phyloP scores from a whole-genome alignment of 139 green algal species.

The Chlamydomonas urium region DNA sequence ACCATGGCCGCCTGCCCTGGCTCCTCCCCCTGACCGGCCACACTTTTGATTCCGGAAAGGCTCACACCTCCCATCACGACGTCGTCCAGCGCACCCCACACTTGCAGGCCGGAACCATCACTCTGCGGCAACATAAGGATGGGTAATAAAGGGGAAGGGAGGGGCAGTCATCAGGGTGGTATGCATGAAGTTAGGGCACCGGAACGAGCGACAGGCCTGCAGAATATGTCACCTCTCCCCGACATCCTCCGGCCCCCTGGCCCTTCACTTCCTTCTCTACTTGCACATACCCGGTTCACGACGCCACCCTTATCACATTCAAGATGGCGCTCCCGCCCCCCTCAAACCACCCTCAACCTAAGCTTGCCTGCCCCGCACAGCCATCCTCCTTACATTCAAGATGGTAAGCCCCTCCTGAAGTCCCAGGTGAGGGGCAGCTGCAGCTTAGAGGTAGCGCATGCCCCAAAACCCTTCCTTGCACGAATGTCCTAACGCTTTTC shows the following conservation, averaged over 20 bases:
- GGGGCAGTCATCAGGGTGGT: neutral
- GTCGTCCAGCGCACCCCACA: slow-evolving; percentile 8
- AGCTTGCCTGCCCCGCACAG: too few relatives aligned
- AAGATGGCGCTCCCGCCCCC: too few relatives aligned
- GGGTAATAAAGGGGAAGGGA: neutral
- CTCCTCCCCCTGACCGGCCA: neutral
- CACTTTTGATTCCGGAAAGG: neutral
- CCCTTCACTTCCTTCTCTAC: neutral
- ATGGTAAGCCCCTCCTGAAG: too few relatives aligned
- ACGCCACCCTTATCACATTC: too few relatives aligned
- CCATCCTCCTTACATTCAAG: too few relatives aligned
- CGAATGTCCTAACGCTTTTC: neutral
- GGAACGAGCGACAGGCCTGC: neutral
- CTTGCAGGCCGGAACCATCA: neutral
- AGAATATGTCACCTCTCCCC: neutral
- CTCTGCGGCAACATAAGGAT: neutral
- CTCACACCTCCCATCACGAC: slow-evolving; percentile 2
- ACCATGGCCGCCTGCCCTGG: slow-evolving; percentile 6
- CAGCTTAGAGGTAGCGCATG: neutral
- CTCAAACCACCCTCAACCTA: too few relatives aligned
- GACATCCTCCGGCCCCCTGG: too few relatives aligned
- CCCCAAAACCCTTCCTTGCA: neutral
- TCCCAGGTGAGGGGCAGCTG: neutral
- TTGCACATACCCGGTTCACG: neutral
- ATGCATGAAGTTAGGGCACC: neutral